A percentile compares a stretch with the other conserved stretches of the same genome.
phyloP scores from a whole-genome alignment of 352 stramenopile species.

The Phytophthora aleatoria region DNA sequence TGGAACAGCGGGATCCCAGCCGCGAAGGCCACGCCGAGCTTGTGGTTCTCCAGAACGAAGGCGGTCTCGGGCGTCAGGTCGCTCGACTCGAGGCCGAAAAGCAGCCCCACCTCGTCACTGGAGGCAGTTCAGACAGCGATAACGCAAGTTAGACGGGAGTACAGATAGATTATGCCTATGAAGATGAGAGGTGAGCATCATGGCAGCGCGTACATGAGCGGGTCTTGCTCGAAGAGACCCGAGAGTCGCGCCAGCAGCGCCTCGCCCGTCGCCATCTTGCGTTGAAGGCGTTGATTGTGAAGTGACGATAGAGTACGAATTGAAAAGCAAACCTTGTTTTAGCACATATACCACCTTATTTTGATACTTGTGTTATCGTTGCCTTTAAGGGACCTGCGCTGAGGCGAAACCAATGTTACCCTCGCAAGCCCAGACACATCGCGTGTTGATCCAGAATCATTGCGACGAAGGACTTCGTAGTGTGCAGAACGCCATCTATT shows the following conservation, averaged over 20 bases:
- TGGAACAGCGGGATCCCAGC: conserved; percentile 57
- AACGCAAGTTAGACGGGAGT: neutral
- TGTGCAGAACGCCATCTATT: no score
- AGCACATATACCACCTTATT: conserved; percentile 11
- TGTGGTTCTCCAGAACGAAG: conserved; percentile 79
- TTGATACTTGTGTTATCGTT: neutral
- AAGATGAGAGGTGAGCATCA: neutral
- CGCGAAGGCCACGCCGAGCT: conserved; percentile 73
- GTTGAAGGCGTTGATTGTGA: neutral
- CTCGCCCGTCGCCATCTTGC: conserved; percentile 26
- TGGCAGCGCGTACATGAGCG: conserved; percentile 54
- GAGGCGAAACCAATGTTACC: no score
- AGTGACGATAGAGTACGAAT: neutral
- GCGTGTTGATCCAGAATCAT: no score
- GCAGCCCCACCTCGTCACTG: conserved; percentile 79
- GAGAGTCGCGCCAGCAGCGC: conserved; percentile 43
- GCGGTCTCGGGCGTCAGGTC: conserved; percentile 55
- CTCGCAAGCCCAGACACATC: no score
- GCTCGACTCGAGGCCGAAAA: conserved; percentile 56
- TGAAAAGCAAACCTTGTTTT: neutral
- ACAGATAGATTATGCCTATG: neutral
- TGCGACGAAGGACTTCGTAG: no score
- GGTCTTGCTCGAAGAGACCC: conserved; percentile 64
- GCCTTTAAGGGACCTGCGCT: no score
- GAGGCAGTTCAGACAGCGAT: neutral